Base-by-base conservation (phyloP, 2,329 filamentous ascomycete species). In the Pestalotiopsis sp. region DNA sequence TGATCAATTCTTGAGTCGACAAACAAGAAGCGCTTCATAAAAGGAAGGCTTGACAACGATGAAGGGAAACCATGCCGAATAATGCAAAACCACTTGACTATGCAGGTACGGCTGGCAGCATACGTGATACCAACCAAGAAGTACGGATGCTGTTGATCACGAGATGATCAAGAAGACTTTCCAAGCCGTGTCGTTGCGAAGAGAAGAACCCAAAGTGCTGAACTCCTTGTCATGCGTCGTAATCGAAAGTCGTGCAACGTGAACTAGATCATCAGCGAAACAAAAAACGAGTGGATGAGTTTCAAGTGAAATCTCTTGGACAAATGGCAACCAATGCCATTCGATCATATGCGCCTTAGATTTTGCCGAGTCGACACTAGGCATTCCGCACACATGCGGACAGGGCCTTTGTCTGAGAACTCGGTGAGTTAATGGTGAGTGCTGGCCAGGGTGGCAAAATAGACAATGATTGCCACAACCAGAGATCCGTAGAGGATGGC, bases 391-490 rank as follows among this genome's bases (percentile, higher is more conserved):
- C 49, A 17, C 14, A 23, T 25, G 62, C 59, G n/a, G 31, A 39
- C 27, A 62, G 59, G 9, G 25, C 27, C 13, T 62, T 14, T 23
- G 17, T 39, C 31, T 38, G 7, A n/a, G 17, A 41, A 20, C 7
- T 12, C 9, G 14, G 36, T 7, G 11, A 17, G 17, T 58, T 45
- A 66, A 20, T 66, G 41, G 27, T 56, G 64, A 31, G 23, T 36
- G 17, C 38, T 38, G 52, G 45, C 71, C 56, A 69, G 73, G 17
- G 69, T 56, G 31, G 63, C 71, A 58, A 68, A 76, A 56, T 74
- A 76, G 1, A 72, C 72, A 9, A 74, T 62, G 23, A 77, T 59
- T 2, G 70, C 63, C 3, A 72, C 70, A 12, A 72, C 25, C 39
- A 59, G 31, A 17, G 71, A 60, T 0, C 68, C 66, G 58, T 74